Percentiles rank a stretch among this genome's conserved stretches.
These are phyloP conservation scores for Terana coerulea DNA, from an alignment of 768 basidiomycete species.

Conservation along the genomic window DNA sequence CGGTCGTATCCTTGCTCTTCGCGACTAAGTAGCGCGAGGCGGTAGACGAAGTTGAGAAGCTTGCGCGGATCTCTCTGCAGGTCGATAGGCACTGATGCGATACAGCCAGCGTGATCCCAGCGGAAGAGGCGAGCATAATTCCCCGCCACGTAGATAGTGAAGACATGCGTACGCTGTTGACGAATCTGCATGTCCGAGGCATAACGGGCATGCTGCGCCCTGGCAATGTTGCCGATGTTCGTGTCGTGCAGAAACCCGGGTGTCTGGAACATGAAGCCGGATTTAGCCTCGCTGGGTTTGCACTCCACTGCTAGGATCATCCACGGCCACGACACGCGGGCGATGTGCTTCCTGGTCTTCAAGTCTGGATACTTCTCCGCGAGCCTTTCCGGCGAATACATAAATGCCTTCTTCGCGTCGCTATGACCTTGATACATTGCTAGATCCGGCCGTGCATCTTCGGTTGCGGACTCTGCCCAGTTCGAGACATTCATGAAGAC, in stretches of 20 bases:
- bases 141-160: neutral
- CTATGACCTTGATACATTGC: neutral
- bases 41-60: neutral
- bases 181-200: neutral
- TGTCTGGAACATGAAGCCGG: neutral
- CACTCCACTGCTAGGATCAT: neutral
- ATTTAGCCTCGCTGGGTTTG: neutral
- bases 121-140: neutral
- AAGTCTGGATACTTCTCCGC: neutral
- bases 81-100: neutral
- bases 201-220: neutral
- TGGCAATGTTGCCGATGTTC: neutral
- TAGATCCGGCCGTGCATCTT: neutral
- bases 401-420: neutral
- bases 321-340: neutral
- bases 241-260: neutral
- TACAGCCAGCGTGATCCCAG: slow-evolving; percentile 3
- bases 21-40: neutral
- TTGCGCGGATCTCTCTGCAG: neutral
- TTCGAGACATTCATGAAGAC: neutral
- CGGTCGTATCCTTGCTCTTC: neutral
- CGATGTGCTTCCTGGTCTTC: neutral
- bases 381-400: too few relatives aligned
- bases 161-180: slow-evolving; percentile 1
- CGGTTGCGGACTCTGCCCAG: neutral